Evolutionary conservation across 129 eudicot species (phyloP), one percentile per base, ranked within the genome.

Genomic region (Flaveria robusta): DNA sequence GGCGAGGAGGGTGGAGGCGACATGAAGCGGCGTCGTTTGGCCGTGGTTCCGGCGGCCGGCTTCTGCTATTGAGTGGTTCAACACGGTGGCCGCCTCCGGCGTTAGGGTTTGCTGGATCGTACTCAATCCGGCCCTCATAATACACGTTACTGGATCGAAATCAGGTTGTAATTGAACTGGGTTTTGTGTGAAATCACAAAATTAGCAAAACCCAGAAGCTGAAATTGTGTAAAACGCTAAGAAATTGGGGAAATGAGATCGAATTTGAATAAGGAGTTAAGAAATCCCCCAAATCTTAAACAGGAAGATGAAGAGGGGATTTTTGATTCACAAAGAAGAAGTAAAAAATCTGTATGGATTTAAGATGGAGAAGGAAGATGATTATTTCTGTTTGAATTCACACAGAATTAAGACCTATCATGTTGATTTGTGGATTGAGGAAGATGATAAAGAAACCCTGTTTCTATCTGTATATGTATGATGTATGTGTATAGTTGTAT

Each of bases 11-110:
- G 97, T 88, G 6, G 98, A 96, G 14, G 99, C 99, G 52, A 95
- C 99, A 72, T 95, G 99, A 2, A 95, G 86, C 59, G 99, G 99
- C 71, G 99, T 95, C 27, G 97, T 91, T 42, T 95, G 99, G 62
- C 96, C 97, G 86, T 95, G 99, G 82, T 89, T 91, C 43, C 97
- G 83, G 14, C 96, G 87, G 18, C 90, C 87, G 7, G 99, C 97
- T 75, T 91, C 97, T 7, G 95, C 84, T 26, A 95, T 91, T 0
- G 99, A 95, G 13, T 89, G 96, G 80, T 81, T 95, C 9, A 95
- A 74, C 2, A 91, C 88, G 29, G 47, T 83, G 9, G 97, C 86
- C 11, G 99, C 99, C 49, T 91, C 96, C 6, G 92, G 96, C 43
- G 92, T 93, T 27, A 93, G 84, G 62, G 97, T 93, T 78, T 93